These are phyloP conservation scores for Bolboschoenoplectus hybrid DNA, from an alignment of 202 grass and related monocot species.

Conservation along the genomic window DNA sequence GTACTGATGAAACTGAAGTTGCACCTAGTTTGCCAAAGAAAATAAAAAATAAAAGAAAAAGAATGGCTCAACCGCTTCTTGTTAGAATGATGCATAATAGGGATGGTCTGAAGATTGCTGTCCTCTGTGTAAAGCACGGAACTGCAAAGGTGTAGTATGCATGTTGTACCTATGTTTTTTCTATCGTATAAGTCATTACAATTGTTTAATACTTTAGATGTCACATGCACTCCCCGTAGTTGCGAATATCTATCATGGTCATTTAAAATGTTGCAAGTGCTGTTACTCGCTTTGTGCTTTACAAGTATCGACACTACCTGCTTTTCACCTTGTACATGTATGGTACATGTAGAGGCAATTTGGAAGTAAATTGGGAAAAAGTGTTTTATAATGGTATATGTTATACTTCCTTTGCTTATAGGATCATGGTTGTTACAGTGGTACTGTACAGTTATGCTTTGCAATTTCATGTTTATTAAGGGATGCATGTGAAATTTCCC, in stretches of 20 bases:
- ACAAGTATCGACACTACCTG: not conserved
- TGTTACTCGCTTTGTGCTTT: not conserved
- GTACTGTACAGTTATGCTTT: not conserved
- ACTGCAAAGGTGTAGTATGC: constrained; percentile 64
- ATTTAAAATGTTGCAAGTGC: constrained; percentile 13
- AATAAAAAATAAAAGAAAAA: constrained; percentile 84
- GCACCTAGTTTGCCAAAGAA: constrained; percentile 57
- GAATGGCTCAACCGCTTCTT: constrained; percentile 68
- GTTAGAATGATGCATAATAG: constrained; percentile 72
- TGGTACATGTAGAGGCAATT: not conserved
- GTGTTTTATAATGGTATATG: not conserved
- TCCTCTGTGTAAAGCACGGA: constrained; percentile 79
- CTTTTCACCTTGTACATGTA: not conserved
- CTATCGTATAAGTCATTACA: not conserved
- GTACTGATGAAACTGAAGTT: constrained; percentile 56
- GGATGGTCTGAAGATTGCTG: constrained; percentile 72
- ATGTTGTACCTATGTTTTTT: constrained; percentile 25
- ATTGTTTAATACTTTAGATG: constrained; percentile 6
- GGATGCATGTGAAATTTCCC: constrained; percentile 6
- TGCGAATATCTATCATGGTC: not conserved
- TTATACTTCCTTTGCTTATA: not conserved
- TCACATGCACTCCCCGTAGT: not conserved
- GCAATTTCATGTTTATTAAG: not conserved
- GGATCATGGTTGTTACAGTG: constrained; percentile 6
- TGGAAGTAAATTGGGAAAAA: constrained; percentile 1